These are phyloP conservation scores for Tuber umbilicatum DNA, from an alignment of 495 filamentous ascomycete genomes.

Conservation along the genomic window DNA sequence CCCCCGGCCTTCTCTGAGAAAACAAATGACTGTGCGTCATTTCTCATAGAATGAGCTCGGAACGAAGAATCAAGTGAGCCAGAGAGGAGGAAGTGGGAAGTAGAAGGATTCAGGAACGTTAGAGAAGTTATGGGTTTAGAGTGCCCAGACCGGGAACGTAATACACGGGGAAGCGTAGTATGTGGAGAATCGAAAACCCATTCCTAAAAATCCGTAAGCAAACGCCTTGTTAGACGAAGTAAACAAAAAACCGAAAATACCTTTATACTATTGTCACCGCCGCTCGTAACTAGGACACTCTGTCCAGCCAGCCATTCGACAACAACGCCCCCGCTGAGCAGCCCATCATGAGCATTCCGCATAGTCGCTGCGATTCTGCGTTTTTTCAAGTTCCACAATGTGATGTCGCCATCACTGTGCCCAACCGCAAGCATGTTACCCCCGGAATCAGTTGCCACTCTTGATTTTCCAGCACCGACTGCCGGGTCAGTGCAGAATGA, in stretches of 20 bases:
- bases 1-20: constrained; percentile 73
- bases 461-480: constrained; percentile 65
- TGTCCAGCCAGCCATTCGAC: constrained; percentile 91
- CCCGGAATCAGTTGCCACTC: constrained; percentile 79
- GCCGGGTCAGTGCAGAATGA: constrained; percentile 86
- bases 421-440: constrained; percentile 47
- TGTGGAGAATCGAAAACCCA: constrained; percentile 42
- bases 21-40: constrained; percentile 89
- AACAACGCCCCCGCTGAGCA: constrained; percentile 56
- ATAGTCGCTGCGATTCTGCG: constrained; percentile 75
- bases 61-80: constrained; percentile 79
- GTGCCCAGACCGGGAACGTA: constrained; percentile 81
- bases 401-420: constrained; percentile 67
- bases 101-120: constrained; percentile 65
- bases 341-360: constrained; percentile 74
- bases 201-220: constrained; percentile 23
- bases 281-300: constrained; percentile 79
- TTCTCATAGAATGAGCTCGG: constrained; percentile 90
- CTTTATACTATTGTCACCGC: constrained; percentile 85
- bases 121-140: constrained; percentile 73
- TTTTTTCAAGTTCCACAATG: constrained; percentile 89
- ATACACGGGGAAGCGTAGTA: constrained; percentile 66
- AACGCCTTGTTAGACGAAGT: constrained; percentile 1
- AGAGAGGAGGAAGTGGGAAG: constrained; percentile 92
- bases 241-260: background rate